Evolutionary conservation across 2,329 filamentous ascomycete genomes (phyloP), one percentile per base, ranked within the genome.

Genomic region (Colletotrichum godetiae): DNA sequence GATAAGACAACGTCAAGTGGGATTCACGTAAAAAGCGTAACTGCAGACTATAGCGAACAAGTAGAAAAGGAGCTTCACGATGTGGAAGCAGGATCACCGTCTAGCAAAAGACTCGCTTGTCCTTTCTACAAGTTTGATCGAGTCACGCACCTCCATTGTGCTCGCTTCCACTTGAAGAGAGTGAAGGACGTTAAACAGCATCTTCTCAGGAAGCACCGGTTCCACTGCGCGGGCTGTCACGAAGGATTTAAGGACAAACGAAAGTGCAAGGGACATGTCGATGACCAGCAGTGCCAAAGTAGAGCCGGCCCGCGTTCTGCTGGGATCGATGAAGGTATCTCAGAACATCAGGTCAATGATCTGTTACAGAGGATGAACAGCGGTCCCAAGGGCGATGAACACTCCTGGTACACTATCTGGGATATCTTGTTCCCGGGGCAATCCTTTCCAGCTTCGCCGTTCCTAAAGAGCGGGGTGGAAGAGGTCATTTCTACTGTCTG

Each of bases 11-110:
- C 37, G 4, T 19, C 0, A 4, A 5, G 13, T 42, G 2, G 12
- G 5, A 3, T 42, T 19, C 0, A 19, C 13, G 5, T 0, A 6
- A 13, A 42, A 5, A 4, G 1, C 13, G 15, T 5, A 15, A 2
- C 13, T 46, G 13, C 5, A 46, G 6, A 46, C 7, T 2, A 46
- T n/a, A 13, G 13, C 12, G 5, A 13, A 42, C 13, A n/a, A 6
- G 4, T 8, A 7, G 37, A 42, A 19, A 2, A 5, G 15, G 37
- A 42, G 37, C 37, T 42, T 42, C 13, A 46, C 13, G 42, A 8
- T 33, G 31, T 7, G 6, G 42, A 46, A 0, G 42, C 42, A 46
- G 42, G 19, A 2, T 0, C 42, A 8, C 2, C 6, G 42, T 5
- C 42, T 8, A 46, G 42, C 15, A 46, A 46, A n/a, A 46, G 42